Conservation (phyloP, 345 rosid species). For the Lepidium aucheri region DNA sequence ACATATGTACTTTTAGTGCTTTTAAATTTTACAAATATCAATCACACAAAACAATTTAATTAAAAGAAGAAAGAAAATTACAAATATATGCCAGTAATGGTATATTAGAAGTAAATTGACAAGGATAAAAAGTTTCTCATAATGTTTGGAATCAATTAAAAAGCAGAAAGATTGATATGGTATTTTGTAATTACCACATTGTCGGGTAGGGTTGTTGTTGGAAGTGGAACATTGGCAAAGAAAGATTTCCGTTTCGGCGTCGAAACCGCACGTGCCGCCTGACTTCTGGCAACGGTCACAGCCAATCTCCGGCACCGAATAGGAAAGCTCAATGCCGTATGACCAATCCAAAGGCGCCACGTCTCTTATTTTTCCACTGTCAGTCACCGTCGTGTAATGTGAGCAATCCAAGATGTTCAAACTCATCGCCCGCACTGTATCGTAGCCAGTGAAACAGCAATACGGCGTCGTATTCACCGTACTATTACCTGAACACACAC, state of each 20-base stretch:
- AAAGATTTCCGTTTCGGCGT: slow-evolving; percentile 56
- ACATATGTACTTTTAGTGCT: neutral
- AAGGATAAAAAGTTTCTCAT: no score
- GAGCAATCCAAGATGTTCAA: slow-evolving; percentile 86
- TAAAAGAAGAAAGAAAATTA: neutral
- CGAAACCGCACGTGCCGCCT: slow-evolving; percentile 82
- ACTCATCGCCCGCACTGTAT: slow-evolving; percentile 74
- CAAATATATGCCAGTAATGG: neutral
- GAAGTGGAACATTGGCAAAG: slow-evolving; percentile 63
- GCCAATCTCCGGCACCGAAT: slow-evolving; percentile 56
- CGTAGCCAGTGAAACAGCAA: slow-evolving; percentile 80
- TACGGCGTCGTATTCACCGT: slow-evolving; percentile 41
- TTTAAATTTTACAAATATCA: neutral
- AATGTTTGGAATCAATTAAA: neutral
- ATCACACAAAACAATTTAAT: neutral
- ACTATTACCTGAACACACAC: slow-evolving; percentile 4
- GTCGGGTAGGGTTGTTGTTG: slow-evolving; percentile 49
- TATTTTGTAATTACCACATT: slow-evolving; percentile 76
- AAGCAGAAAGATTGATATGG: neutral
- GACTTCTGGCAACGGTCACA: slow-evolving; percentile 61
- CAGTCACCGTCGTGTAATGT: slow-evolving; percentile 56
- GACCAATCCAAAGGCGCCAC: slow-evolving; percentile 72
- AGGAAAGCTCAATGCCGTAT: slow-evolving; percentile 70
- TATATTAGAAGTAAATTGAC: no score
- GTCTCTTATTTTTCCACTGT: slow-evolving; percentile 42